Conservation (phyloP, 2,329 filamentous ascomycete genomes). For the Fusarium nygamai region DNA sequence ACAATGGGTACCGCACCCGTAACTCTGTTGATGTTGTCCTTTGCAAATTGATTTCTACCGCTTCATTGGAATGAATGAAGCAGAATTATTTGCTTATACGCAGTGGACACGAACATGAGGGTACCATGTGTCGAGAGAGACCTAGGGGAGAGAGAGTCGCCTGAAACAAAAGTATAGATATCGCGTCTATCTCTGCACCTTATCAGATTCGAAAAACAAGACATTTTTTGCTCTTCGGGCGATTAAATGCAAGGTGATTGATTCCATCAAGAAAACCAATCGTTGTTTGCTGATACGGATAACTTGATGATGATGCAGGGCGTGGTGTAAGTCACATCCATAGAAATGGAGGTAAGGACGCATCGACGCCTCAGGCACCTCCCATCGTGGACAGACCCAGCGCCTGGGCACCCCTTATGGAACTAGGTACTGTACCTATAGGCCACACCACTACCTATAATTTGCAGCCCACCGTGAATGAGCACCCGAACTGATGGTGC, state of each 20-base stretch:
- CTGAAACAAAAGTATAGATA: background rate
- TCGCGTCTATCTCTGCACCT: background rate
- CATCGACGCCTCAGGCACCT: slow-evolving; percentile 29
- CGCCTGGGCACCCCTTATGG: background rate
- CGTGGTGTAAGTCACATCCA: slow-evolving; percentile 10
- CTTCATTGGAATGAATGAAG: slow-evolving; percentile 8
- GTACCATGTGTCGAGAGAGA: background rate
- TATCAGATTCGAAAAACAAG: background rate
- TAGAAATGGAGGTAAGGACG: background rate
- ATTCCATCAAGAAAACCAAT: background rate
- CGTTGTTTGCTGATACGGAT: background rate
- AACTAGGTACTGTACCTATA: background rate
- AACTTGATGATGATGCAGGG: slow-evolving; percentile 1
- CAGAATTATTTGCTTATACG: slow-evolving; percentile 9
- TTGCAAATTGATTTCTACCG: slow-evolving; percentile 8
- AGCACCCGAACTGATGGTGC: background rate
- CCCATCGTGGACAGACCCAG: background rate
- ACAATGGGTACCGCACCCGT: background rate
- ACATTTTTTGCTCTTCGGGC: background rate
- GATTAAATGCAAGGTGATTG: background rate
- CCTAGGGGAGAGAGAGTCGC: background rate
- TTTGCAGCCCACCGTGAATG: background rate
- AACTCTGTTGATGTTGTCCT: background rate
- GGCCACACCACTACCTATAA: background rate
- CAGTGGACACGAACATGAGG: slow-evolving; percentile 14